Evolutionary conservation across 139 green algal genomes (phyloP), one percentile per base, ranked within the genome.

Genomic region (Nannochloris sp.): DNA sequence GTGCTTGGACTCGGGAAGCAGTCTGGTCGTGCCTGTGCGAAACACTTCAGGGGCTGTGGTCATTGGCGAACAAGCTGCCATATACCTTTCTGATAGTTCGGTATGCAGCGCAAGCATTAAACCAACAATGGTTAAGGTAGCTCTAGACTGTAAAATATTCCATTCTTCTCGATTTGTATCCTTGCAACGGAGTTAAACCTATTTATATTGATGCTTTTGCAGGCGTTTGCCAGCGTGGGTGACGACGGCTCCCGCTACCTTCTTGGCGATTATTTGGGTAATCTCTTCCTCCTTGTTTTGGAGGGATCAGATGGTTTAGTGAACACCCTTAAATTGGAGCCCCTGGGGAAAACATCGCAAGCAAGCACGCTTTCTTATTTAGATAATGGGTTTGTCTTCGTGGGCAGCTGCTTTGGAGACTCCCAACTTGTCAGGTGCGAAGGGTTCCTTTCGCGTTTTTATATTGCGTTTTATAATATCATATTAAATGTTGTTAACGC

Each of bases 301-400:
- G 66, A 68, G 25, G 73, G 90, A 34, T 83, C 89, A 27, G 71
- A 23, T 10, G 35, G 46, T 4, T 25, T 7, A 2, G 85, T 96
- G 44, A 45, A 73, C 2, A 80, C 75, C 0, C 45, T 98, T 14
- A 87, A 90, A 60, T 53, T 97, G 34, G 83, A 98, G 69, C 51
- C 56, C 8, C 72, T 98, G 13, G 93, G 90, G 24, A 56, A 72
- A 59, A 95, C 83, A 45, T 88, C 78, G 19, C 60, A 68, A 0
- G 76, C 93, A 19, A 79, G 56, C 42, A 89, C 81, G 44, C 65
- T 99, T 9, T 81, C 80, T 24, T 98, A 98, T 78, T 76, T 99
- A 53, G 93, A 98, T 78, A 86, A 81, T 46, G 90, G 91, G 4
- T 78, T 97, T 0, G 86, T 97, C 3, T 99, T 90, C 67, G 65